phyloP scores from a whole-genome alignment of 306 rosid species.

The Lathyrus oleraceus region DNA sequence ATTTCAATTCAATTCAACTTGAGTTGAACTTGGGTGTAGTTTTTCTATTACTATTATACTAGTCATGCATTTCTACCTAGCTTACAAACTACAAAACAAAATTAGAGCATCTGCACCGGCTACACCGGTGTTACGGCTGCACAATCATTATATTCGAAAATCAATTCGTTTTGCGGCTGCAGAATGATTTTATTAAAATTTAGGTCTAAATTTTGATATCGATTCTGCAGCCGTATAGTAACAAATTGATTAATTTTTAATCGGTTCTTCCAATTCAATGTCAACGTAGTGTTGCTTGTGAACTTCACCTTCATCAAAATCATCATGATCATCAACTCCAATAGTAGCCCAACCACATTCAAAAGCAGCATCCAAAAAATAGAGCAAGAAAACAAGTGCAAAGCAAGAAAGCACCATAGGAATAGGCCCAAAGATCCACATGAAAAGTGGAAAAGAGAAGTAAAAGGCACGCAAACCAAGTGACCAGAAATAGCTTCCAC shows the following conservation, averaged over 20 bases:
- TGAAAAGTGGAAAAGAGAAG: constrained; percentile 78
- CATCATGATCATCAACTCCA: constrained; percentile 24
- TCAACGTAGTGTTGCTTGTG: constrained; percentile 29
- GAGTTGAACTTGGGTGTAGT: constrained; percentile 39
- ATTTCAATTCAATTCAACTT: constrained; percentile 49
- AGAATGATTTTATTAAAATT: too few species aligned
- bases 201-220: not conserved
- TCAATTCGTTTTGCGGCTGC: too few species aligned
- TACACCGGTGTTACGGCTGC: not conserved
- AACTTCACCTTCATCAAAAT: not conserved
- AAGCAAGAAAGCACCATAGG: constrained; percentile 64
- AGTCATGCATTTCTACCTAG: constrained; percentile 2
- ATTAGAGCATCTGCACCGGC: not conserved
- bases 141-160: not conserved
- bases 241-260: not conserved
- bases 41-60: not conserved
- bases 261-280: constrained; percentile 40
- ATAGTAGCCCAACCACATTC: constrained; percentile 45
- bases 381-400: constrained; percentile 55
- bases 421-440: constrained; percentile 91
- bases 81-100: not conserved
- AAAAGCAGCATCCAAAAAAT: constrained; percentile 64
- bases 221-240: not conserved
- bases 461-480: constrained; percentile 83
- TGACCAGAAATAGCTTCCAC: constrained; percentile 88